These are phyloP conservation scores for Jackrogersella minutella DNA, from an alignment of 495 filamentous ascomycete genomes.

Conservation along the genomic window DNA sequence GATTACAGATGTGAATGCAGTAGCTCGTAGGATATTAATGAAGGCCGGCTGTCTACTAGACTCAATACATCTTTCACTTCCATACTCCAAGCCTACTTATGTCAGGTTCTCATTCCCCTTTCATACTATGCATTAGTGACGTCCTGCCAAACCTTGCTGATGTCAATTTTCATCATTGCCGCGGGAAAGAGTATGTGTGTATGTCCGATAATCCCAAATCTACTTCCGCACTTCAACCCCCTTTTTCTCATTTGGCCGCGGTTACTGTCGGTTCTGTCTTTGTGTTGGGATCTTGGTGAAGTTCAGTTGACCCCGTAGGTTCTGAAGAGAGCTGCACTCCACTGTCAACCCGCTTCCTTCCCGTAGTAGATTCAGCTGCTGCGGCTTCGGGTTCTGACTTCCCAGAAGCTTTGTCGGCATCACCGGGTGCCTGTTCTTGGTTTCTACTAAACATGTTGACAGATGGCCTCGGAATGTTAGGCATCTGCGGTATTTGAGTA, in stretches of 20 bases:
- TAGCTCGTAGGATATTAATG: too few species aligned
- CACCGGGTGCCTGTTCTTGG: not conserved
- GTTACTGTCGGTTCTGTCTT: not conserved
- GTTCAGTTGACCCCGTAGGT: constrained; percentile 8
- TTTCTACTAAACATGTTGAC: constrained; percentile 39
- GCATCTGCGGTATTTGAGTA: constrained; percentile 41
- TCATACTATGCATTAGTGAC: not conserved
- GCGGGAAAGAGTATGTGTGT: not conserved
- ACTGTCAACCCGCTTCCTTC: constrained; percentile 20
- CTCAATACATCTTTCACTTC: not conserved
- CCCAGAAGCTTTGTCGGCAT: not conserved
- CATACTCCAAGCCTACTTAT: not conserved
- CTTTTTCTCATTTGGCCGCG: constrained; percentile 10
- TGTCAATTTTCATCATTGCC: not conserved
- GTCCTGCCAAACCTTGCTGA: not conserved
- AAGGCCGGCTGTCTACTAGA: not conserved
- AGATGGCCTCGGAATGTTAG: constrained; percentile 37
- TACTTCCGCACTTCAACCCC: not conserved
- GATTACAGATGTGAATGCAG: too few species aligned
- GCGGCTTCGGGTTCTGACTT: not conserved
- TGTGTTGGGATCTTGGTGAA: constrained; percentile 20
- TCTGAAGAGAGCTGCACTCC: constrained; percentile 30
- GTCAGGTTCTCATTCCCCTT: too few species aligned
- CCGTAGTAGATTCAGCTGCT: not conserved
- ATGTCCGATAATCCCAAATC: not conserved